Evolutionary conservation across 2,329 filamentous ascomycete genomes (phyloP), one percentile per base, ranked within the genome.

Genomic region (Pseudocercospora fuligena): DNA sequence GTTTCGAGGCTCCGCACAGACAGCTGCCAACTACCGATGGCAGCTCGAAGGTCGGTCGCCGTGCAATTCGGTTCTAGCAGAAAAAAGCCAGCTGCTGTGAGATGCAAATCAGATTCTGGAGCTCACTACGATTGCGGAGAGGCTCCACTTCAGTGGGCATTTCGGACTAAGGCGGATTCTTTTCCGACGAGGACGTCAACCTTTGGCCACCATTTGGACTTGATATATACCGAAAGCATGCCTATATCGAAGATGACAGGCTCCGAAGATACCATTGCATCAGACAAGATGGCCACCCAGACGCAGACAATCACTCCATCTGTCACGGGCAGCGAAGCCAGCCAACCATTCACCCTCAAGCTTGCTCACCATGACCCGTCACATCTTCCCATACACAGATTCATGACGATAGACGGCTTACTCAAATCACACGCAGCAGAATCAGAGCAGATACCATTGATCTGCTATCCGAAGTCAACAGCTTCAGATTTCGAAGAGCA

Each of bases 361-460:
- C 64, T 68, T 14, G 61, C 66, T 14, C 68, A 70, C 60, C 66
- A 70, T 54, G 68, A 70, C 47, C 66, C 68, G 14, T 59, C 64
- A 14, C 73, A 75, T 61, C 67, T 74, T n/a, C 70, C 73, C 6
- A 71, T 72, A 19, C 69, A 72, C 29, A 64, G 64, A 14, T 76
- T 73, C 70, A 61, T 67, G 12, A 78, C 76, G 2, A 77, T 78
- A 61, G 75, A 77, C 54, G 75, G 76, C 27, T 49, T 78, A 7
- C 70, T 78, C 19, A 73, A 73, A 60, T 72, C 66, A n/a, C 73
- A 77, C 66, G 76, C 76, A 21, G 65, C 69, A 14, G 72, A 77
- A 53, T 14, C 59, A 6, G 71, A 74, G 36, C 73, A 77, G 43
- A 70, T 66, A n/a, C 72, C 76, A 9, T 60, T 76, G 46, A 74